A percentile compares a stretch with the other conserved stretches of the same genome.
Conservation (phyloP, 2,329 filamentous ascomycete species). For the Sclerotinia minor region DNA sequence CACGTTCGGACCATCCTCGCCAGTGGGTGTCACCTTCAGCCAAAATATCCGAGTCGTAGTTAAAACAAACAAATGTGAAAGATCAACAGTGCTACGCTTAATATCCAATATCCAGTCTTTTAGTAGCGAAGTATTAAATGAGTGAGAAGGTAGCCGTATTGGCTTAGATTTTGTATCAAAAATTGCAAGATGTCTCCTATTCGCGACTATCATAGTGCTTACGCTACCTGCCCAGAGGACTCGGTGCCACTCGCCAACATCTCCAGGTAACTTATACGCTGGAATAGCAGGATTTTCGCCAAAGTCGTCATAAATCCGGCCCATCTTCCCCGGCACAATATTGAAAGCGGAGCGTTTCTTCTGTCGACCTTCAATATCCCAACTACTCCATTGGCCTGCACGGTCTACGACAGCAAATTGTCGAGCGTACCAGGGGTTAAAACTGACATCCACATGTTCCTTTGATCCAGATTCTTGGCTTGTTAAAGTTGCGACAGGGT, state of each 20-base stretch:
- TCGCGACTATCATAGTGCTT: conserved; percentile 49
- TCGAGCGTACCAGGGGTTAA: conserved; percentile 61
- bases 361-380: conserved; percentile 49
- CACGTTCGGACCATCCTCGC: conserved; percentile 23
- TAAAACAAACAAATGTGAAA: conserved; percentile 57
- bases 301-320: conserved; percentile 35
- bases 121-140: conserved; percentile 29
- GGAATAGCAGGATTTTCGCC: conserved; percentile 16
- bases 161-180: conserved; percentile 37
- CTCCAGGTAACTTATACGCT: conserved; percentile 15
- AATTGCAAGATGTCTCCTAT: conserved; percentile 41
- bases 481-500: conserved; percentile 55
- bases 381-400: conserved; percentile 66
- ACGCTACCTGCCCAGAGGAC: conserved; percentile 51
- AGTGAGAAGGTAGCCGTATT: conserved; percentile 30
- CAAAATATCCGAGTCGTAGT: conserved; percentile 44
- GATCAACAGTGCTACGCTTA: conserved; percentile 48
- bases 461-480: conserved; percentile 54
- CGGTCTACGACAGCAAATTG: conserved; percentile 68
- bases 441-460: conserved; percentile 62
- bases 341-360: conserved; percentile 25
- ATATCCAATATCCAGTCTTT: conserved; percentile 59
- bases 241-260: conserved; percentile 49
- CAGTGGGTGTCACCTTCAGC: conserved; percentile 36
- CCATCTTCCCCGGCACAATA: conserved; percentile 32